Evolutionary conservation across 2,329 filamentous ascomycete species (phyloP).

Genomic region (Penicillium vulpinum): DNA sequence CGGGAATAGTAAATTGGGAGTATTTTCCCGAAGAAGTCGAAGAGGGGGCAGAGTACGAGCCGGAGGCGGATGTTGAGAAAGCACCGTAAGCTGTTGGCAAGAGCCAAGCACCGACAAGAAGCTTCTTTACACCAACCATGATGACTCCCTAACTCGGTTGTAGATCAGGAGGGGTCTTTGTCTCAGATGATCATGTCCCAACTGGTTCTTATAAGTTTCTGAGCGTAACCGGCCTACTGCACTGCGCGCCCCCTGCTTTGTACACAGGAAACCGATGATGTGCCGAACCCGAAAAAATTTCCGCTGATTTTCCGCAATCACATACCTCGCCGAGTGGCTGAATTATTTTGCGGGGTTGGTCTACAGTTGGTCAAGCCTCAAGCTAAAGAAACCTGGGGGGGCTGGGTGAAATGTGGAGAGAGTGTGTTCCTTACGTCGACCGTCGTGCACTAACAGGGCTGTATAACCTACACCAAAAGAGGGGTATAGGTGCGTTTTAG

Average conservation of each 20-base stretch:
- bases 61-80: conserved; percentile 12
- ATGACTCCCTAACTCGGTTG: neutral
- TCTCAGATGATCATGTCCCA: neutral
- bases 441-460: neutral
- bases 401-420: conserved; percentile 6
- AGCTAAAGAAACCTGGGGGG: neutral
- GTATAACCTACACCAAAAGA: neutral
- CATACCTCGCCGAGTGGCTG: conserved; percentile 2
- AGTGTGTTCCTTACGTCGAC: conserved; percentile 3
- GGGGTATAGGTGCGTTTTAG: neutral
- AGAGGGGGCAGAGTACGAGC: neutral
- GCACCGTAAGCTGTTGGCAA: conserved; percentile 27
- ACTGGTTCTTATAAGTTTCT: conserved; percentile 16
- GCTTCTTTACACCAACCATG: conserved; percentile 24
- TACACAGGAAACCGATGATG: neutral
- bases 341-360: conserved; percentile 18
- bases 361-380: conserved; percentile 10
- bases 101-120: conserved; percentile 28
- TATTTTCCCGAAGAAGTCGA: conserved; percentile 21
- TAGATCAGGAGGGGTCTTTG: neutral
- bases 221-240: neutral
- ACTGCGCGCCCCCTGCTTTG: neutral
- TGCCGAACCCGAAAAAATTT: conserved; percentile 1
- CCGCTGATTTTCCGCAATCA: conserved; percentile 22
- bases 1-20: conserved; percentile 50